Evolutionary conservation across 495 filamentous ascomycete species (phyloP), one percentile per base, ranked within the genome.

Genomic region (Hypoxylon lenormandii): DNA sequence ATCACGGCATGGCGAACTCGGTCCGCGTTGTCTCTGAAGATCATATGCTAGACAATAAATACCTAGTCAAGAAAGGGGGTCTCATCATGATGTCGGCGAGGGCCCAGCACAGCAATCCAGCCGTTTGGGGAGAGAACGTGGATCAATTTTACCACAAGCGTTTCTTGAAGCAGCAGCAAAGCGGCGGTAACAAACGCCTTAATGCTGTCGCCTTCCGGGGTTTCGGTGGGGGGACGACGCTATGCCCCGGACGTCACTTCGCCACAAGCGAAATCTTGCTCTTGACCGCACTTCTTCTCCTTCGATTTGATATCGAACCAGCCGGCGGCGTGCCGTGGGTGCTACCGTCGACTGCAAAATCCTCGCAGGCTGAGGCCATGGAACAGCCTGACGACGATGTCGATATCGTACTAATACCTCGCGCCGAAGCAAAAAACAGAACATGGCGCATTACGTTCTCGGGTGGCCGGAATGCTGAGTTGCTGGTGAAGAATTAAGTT

Each of bases 221-320:
- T 0, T 80, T 76, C 21, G 77, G 77, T 7, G 73, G 73, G 16
- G 71, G 69, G 0, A 48, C 67, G 3, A 60, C 64, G 30, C 60
- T 78, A 4, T 78, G 76, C 54, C 75, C 76, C 12, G 76, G 73
- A 6, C 69, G 76, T 2, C 67, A 74, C 36, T 78, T 77, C 48
- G 76, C 74, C 5, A 73, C 66, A 0, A 64, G 60, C 4, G 74
- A 78, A 48, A 72, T 76, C 12, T 12, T 75, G 38, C 37, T 51
- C 6, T 42, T 75, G 4, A 43, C 60, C 0, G 36, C 60, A 0
- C 3, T 72, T 30, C 0, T 69, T 8, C 18, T 68, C 2, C 53
- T 67, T 1, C 54, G 71, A 11, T 73, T 70, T 42, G 62, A 73
- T 30, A 12, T 62, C n/a, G 8, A 21, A 8, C 60, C 51, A 37